Percentiles rank a stretch among this genome's conserved stretches.
Conservation (phyloP, 148 eudicot species). For the Persicaria maculosa region DNA sequence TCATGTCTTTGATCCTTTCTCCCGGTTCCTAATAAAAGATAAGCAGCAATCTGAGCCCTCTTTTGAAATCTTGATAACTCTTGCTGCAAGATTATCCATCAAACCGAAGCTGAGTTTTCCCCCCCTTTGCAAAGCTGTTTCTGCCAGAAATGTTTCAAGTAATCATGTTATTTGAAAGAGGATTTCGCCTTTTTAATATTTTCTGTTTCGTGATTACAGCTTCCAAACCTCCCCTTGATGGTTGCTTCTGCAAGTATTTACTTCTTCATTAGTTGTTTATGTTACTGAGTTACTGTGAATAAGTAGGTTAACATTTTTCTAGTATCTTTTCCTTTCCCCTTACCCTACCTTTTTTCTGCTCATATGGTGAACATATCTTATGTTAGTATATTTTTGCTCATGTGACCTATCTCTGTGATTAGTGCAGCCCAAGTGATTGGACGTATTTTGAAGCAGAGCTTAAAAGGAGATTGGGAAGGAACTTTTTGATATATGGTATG, state of each 20-base stretch:
- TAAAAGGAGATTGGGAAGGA: constrained; percentile 79
- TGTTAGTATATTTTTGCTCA: neutral
- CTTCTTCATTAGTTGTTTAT: neutral
- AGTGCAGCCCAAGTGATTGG: constrained; percentile 98
- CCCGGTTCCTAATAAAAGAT: neutral
- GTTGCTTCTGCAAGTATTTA: neutral
- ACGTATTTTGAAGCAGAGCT: constrained; percentile 80
- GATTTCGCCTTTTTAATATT: neutral
- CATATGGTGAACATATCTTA: neutral
- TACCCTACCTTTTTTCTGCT: neutral
- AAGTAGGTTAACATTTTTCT: neutral
- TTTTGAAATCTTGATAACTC: neutral
- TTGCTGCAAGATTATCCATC: neutral
- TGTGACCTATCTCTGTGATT: constrained; percentile 18
- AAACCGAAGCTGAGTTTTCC: neutral
- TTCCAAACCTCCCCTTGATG: neutral
- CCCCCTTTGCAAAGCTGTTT: neutral
- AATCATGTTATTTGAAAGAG: neutral
- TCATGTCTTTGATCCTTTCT: neutral
- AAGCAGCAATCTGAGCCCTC: neutral
- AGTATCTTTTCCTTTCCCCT: neutral
- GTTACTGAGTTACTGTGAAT: neutral
- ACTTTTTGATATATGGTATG: constrained; percentile 78
- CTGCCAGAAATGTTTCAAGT: neutral
- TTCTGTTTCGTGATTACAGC: neutral